Evolutionary conservation across 192 early-diverging fungal genomes (phyloP).

Genomic region (Mortierella alpina): DNA sequence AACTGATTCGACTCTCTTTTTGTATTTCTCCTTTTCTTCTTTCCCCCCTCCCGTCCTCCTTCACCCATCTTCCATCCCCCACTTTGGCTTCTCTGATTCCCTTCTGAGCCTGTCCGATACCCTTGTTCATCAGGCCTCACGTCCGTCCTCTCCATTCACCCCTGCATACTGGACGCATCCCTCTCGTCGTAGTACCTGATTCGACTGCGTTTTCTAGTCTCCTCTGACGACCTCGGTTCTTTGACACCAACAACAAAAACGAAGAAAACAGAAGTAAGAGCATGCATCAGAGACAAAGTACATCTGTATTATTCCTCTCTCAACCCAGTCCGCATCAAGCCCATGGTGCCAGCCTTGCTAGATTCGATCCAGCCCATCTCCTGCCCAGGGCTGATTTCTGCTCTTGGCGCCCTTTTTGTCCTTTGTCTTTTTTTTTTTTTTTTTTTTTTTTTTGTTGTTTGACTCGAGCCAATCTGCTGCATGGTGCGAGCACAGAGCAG

Average conservation of each 20-base stretch:
- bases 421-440: background rate
- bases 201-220: background rate
- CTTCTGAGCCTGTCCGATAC: slow-evolving; percentile 7
- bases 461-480: no score
- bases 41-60: slow-evolving; percentile 6
- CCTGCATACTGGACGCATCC: no score
- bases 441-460: background rate
- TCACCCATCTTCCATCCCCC: background rate
- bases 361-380: no score
- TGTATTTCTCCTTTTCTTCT: background rate
- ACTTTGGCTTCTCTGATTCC: background rate
- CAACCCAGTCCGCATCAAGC: no score
- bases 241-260: background rate
- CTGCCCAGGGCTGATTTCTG: background rate
- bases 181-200: background rate
- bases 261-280: background rate
- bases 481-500: no score
- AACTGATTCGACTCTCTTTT: background rate
- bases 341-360: no score
- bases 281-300: no score
- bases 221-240: no score
- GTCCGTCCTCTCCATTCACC: background rate
- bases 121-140: slow-evolving; percentile 1
- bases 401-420: slow-evolving; percentile 8
- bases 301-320: no score